Percentiles rank a stretch among this genome's conserved stretches.
Evolutionary conservation across 2,329 filamentous ascomycete genomes (phyloP).

Genomic region (Fusarium veterinarium): DNA sequence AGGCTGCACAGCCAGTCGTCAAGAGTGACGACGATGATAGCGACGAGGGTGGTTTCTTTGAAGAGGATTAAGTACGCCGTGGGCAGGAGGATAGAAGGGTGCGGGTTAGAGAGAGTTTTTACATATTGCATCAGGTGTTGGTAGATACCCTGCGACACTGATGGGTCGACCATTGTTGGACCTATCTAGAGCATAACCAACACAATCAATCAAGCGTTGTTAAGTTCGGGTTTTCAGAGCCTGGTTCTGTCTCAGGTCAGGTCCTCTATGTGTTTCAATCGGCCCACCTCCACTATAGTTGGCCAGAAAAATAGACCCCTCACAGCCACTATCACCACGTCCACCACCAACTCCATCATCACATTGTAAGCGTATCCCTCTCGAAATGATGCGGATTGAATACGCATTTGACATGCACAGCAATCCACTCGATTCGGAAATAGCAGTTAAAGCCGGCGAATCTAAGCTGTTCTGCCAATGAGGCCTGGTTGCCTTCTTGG

Average conservation of each 20-base stretch:
- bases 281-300: conserved; percentile 25
- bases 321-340: conserved; percentile 22
- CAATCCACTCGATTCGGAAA: not conserved
- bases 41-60: conserved; percentile 70
- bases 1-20: conserved; percentile 46
- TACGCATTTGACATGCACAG: not conserved
- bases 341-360: conserved; percentile 6
- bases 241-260: not conserved
- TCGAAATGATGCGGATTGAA: not conserved
- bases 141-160: conserved; percentile 34
- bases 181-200: conserved; percentile 19
- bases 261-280: not conserved
- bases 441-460: not conserved
- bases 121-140: conserved; percentile 31
- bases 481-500: not conserved
- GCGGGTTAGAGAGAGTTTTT: conserved; percentile 8
- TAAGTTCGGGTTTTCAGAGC: conserved; percentile 9
- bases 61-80: conserved; percentile 44
- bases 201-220: conserved; percentile 19
- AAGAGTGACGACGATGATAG: conserved; percentile 60
- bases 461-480: not conserved
- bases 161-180: conserved; percentile 19
- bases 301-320: conserved; percentile 9
- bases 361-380: not conserved
- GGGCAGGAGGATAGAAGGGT: not conserved